Percentiles rank a stretch among this genome's conserved stretches.
Evolutionary conservation across 164 flowering plant species (phyloP).

Genomic region (grape (Vitis vinifera)): DNA sequence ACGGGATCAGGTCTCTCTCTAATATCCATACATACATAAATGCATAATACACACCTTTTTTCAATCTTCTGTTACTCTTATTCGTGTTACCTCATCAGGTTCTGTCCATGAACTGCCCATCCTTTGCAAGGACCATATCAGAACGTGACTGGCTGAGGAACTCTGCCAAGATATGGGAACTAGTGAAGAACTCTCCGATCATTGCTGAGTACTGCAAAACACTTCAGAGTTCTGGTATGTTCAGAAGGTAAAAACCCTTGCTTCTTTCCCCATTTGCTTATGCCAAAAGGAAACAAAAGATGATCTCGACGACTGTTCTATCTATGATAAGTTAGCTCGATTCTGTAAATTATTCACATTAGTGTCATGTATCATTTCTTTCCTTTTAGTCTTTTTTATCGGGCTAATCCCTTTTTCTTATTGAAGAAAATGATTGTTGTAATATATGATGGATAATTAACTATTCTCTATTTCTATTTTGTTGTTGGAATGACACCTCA

Average conservation of each 20-base stretch:
- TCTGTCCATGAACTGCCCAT: conserved; percentile 57
- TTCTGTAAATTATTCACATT: too few species aligned
- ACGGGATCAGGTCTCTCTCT: conserved; percentile 65
- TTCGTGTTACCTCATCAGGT: conserved; percentile 38
- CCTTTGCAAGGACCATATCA: conserved; percentile 70
- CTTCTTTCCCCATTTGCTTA: too few species aligned
- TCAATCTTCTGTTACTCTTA: background rate
- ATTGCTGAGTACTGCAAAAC: conserved; percentile 66
- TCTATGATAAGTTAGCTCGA: too few species aligned
- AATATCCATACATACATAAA: background rate
- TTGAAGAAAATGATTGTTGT: too few species aligned
- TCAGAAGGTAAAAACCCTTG: conserved; percentile 45
- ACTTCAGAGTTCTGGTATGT: conserved; percentile 67
- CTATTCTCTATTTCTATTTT: too few species aligned
- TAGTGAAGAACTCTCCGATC: conserved; percentile 66
- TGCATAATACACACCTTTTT: background rate
- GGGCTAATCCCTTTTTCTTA: too few species aligned
- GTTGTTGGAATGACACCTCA: too few species aligned
- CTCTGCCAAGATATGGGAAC: conserved; percentile 83
- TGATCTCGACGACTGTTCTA: too few species aligned
- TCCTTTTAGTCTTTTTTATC: too few species aligned
- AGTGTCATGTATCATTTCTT: too few species aligned
- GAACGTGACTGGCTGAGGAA: conserved; percentile 91
- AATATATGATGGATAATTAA: too few species aligned
- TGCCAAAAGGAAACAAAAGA: too few species aligned